Evolutionary conservation across 352 stramenopile genomes (phyloP).

Genomic region (Discostella stelligera): DNA sequence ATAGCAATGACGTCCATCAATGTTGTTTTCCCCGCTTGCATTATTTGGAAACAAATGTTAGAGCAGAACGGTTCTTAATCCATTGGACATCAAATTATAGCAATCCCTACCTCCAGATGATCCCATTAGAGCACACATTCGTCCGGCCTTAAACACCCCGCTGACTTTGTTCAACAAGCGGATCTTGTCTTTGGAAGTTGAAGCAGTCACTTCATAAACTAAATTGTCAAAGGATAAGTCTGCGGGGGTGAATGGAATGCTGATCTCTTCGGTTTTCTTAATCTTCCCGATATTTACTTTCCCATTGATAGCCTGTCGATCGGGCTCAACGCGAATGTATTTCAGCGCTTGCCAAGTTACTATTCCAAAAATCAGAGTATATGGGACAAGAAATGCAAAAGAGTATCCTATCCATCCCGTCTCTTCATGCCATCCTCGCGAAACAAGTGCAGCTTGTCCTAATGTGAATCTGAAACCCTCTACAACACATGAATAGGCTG

Average conservation of each 20-base stretch:
- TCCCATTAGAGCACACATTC: conserved; percentile 40
- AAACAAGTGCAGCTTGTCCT: conserved; percentile 9
- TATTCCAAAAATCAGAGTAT: conserved; percentile 52
- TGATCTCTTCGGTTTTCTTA: conserved; percentile 35
- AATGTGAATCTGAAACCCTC: conserved; percentile 8
- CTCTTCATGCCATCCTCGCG: conserved; percentile 20
- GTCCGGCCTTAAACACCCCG: conserved; percentile 34
- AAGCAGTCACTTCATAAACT: conserved; percentile 42
- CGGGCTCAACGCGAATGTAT: conserved; percentile 54
- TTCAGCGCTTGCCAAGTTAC: conserved; percentile 45
- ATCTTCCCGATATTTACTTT: conserved; percentile 41
- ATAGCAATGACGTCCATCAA: conserved; percentile 91
- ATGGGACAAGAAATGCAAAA: conserved; percentile 53
- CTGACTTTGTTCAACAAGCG: conserved; percentile 46
- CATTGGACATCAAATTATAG: not conserved
- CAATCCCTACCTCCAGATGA: conserved; percentile 24
- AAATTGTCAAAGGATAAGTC: conserved; percentile 46
- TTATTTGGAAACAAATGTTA: conserved; percentile 4
- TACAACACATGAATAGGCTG: conserved; percentile 16
- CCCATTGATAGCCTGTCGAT: conserved; percentile 50
- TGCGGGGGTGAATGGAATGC: conserved; percentile 47
- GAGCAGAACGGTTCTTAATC: not conserved
- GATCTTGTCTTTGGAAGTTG: conserved; percentile 38
- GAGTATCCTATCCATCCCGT: conserved; percentile 36
- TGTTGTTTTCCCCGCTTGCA: conserved; percentile 87